These are phyloP conservation scores for Aureobasidium sp. DNA, from an alignment of 2,329 filamentous ascomycete genomes.

Conservation along the genomic window DNA sequence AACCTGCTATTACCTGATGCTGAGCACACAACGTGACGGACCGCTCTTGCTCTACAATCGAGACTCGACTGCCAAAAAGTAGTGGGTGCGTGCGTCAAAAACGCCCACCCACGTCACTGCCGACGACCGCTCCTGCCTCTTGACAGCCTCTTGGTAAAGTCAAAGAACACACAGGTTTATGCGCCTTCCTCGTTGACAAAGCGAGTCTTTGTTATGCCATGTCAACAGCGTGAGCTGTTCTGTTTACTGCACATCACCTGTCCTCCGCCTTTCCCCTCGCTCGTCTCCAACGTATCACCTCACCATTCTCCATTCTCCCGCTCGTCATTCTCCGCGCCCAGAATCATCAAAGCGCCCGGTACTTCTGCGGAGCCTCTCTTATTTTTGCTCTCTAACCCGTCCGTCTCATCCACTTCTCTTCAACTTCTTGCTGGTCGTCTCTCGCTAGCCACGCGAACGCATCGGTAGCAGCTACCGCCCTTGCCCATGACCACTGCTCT, in stretches of 20 bases:
- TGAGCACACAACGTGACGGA: not conserved
- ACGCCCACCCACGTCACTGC: not conserved
- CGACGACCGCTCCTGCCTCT: not conserved
- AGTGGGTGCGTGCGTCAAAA: not conserved
- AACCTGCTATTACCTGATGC: not conserved
- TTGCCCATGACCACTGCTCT: not conserved
- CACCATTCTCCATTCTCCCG: constrained; percentile 4
- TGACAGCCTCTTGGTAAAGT: not conserved
- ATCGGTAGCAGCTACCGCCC: not conserved
- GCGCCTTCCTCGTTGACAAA: not conserved
- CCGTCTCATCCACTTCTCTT: not conserved
- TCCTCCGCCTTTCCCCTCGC: constrained; percentile 7
- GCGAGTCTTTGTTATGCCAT: not conserved
- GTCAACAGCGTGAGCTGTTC: not conserved
- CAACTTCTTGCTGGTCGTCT: not conserved
- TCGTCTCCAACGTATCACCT: constrained; percentile 4
- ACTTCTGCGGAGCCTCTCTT: constrained; percentile 12
- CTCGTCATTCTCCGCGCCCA: constrained; percentile 11
- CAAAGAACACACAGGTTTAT: not conserved
- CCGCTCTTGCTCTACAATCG: not conserved
- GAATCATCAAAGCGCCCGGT: constrained; percentile 8
- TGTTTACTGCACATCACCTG: constrained; percentile 1
- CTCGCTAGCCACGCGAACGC: not conserved
- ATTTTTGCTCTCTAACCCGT: not conserved
- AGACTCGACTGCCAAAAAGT: not conserved